Percentiles rank a stretch among this genome's conserved stretches.
These are phyloP conservation scores for Lophium mytilinum DNA, from an alignment of 495 filamentous ascomycete species.

Conservation along the genomic window DNA sequence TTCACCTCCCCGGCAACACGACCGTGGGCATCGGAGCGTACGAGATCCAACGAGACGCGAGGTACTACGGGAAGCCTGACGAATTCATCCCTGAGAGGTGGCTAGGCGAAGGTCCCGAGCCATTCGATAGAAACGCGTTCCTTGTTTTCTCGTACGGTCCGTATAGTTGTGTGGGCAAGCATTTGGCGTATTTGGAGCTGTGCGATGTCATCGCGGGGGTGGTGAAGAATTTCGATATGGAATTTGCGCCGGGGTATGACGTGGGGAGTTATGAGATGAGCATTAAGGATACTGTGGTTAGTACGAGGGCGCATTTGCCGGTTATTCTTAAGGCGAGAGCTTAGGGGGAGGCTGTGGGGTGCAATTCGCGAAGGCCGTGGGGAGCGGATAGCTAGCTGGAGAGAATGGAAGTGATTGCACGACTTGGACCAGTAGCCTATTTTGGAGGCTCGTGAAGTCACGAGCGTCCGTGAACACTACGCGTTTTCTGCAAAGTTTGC, in stretches of 20 bases:
- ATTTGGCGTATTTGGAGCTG: conserved; percentile 14
- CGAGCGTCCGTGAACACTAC: too few relatives aligned
- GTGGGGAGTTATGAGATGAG: neutral
- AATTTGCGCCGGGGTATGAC: neutral
- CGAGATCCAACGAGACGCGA: neutral
- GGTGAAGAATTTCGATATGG: conserved; percentile 7
- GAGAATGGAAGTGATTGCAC: too few relatives aligned
- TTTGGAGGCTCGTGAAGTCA: too few relatives aligned
- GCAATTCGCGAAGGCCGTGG: too few relatives aligned
- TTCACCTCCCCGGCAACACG: conserved; percentile 42
- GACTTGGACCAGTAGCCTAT: too few relatives aligned
- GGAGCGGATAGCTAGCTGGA: too few relatives aligned
- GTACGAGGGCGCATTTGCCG: neutral
- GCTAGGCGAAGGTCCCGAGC: neutral
- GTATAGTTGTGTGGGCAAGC: conserved; percentile 9
- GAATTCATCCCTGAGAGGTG: conserved; percentile 6
- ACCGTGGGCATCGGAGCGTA: conserved; percentile 1
- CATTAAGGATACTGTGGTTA: neutral
- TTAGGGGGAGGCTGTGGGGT: too few relatives aligned
- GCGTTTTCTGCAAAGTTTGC: too few relatives aligned
- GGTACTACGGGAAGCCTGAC: neutral
- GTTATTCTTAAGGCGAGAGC: neutral
- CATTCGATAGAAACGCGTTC: conserved; percentile 1
- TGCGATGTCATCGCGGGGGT: conserved; percentile 2
- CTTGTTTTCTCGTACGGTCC: conserved; percentile 11